Base-by-base conservation (phyloP, 495 filamentous ascomycete genomes). In the Chaetomidium leptoderma region DNA sequence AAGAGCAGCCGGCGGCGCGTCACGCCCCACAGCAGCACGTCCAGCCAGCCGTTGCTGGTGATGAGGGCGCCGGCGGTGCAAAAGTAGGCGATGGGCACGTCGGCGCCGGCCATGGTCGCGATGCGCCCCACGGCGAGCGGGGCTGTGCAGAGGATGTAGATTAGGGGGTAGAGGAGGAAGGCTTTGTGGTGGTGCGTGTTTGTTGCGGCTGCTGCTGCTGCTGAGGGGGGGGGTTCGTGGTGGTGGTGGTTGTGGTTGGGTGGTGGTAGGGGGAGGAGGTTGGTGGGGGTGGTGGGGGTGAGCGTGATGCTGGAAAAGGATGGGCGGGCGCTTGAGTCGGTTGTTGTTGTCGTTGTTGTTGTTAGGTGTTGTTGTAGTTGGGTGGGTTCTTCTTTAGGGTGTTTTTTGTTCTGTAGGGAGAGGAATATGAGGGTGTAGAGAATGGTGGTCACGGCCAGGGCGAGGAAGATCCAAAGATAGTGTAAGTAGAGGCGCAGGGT, bases 381-480 rank as follows among this genome's bases (percentile, higher is more conserved):
- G 37, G 9, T 29, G 40, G 42, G 9, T 16, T 21, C 2, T 17
- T 23, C 8, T 5, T 32, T 32, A 16, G 24, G 14, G 70, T 55
- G 61, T 66, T 58, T 63, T 71, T 39, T 68, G 68, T 74, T 1
- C 71, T 66, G 76, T 2, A 90, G 78, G 55, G 76, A 78, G 57
- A 87, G 62, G 70, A 81, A 87, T 67, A 88, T 83, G 54, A 85
- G 69, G 1, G 73, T 73, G 69, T 92, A 92, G 14, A 90, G 76
- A 39, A 75, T 55, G 46, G 84, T 77, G 13, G 85, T 88, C 19
- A 82, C 66, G 62, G 85, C 81, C 58, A 90, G 81, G 51, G 81
- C 75, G 44, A 90, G 70, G 72, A 91, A 90, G 69, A 91, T 88
- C 81, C 85, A 92, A 60, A 91, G 77, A 64, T 92, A 92, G 63